Evolutionary conservation across 169 alveolate species (phyloP).

Genomic region (Eimeria praecox): DNA sequence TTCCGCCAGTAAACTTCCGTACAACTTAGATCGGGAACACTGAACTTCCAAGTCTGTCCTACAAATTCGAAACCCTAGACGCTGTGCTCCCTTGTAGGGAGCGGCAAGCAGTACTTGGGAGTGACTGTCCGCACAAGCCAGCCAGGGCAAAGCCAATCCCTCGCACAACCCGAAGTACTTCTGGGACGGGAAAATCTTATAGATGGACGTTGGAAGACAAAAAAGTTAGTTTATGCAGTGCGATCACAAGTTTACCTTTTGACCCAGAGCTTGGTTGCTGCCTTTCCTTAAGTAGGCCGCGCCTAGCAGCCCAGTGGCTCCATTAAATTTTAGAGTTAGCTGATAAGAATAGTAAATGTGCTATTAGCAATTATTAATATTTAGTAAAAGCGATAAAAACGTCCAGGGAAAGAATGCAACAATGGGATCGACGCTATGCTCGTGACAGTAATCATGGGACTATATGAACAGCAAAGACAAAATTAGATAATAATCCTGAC

Average conservation of each 20-base stretch:
- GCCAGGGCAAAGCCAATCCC: no score
- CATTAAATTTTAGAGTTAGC: no score
- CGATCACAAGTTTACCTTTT: no score
- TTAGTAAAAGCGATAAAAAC: not conserved
- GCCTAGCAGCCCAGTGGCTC: not conserved
- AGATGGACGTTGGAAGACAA: no score
- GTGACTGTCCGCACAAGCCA: no score
- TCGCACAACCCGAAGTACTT: no score
- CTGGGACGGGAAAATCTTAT: no score
- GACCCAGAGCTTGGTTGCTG: no score
- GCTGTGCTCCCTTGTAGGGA: not conserved
- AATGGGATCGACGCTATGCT: not conserved
- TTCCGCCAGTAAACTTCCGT: not conserved
- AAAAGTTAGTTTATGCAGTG: no score
- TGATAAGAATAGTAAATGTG: no score
- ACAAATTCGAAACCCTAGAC: not conserved
- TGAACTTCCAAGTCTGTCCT: not conserved
- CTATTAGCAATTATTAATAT: not conserved
- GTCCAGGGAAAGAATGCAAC: not conserved
- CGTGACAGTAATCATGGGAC: not conserved
- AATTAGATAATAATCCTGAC: not conserved
- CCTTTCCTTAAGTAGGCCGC: not conserved
- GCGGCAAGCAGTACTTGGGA: no score
- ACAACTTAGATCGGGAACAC: not conserved
- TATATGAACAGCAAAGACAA: not conserved